Evolutionary conservation across 768 basidiomycete species (phyloP).

Genomic region (Ramaria sp.): DNA sequence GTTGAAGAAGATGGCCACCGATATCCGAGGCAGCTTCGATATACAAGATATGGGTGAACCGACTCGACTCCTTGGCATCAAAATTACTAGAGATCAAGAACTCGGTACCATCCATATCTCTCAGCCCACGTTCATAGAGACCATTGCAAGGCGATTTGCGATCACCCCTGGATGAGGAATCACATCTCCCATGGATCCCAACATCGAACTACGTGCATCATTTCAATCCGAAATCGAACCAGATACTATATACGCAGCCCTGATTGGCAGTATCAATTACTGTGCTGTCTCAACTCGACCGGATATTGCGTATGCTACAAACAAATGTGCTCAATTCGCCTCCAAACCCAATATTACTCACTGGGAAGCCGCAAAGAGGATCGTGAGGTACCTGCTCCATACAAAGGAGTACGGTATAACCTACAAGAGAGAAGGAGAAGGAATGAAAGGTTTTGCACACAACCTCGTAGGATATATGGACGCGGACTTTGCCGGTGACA

Average conservation of each 20-base stretch:
- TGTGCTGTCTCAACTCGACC: constrained; percentile 15
- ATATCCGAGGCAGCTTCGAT: neutral
- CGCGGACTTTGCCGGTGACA: constrained; percentile 21
- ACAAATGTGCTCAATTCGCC: constrained; percentile 11
- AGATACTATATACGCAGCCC: neutral
- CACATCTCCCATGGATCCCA: constrained; percentile 13
- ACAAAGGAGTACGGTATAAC: too few species aligned
- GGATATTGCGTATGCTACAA: constrained; percentile 16
- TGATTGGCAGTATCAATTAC: constrained; percentile 16
- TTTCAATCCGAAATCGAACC: neutral
- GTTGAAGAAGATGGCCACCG: neutral
- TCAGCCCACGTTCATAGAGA: constrained; percentile 1
- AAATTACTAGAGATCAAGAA: neutral
- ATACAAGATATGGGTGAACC: constrained; percentile 1
- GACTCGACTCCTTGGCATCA: neutral
- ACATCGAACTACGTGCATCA: constrained; percentile 8
- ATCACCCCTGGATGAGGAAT: constrained; percentile 13
- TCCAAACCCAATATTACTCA: too few species aligned
- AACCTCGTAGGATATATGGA: constrained; percentile 10
- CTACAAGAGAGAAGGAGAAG: too few species aligned
- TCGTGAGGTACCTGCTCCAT: too few species aligned
- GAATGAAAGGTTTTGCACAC: neutral
- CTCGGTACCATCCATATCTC: neutral
- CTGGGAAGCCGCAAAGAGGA: too few species aligned
- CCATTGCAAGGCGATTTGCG: constrained; percentile 11